Percentiles rank a stretch among this genome's conserved stretches.
Evolutionary conservation across 2,329 filamentous ascomycete species (phyloP).

Genomic region (Venturia aucupariae): DNA sequence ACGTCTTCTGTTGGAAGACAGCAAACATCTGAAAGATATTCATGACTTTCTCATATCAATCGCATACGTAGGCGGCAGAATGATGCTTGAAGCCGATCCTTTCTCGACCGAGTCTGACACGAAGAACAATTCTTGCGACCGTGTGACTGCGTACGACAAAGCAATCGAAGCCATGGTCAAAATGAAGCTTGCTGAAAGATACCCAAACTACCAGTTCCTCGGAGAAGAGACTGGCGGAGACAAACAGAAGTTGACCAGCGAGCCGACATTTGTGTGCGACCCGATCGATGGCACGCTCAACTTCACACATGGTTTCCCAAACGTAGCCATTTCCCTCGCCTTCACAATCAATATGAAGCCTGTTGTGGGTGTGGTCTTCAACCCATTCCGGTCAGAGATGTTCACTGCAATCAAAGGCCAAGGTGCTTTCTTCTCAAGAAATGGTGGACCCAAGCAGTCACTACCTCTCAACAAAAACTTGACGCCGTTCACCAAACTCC

Average conservation of each 20-base stretch:
- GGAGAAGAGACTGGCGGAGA: slow-evolving; percentile 29
- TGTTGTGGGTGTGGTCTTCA: slow-evolving; percentile 28
- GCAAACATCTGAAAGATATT: slow-evolving; percentile 9
- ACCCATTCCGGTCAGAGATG: slow-evolving; percentile 27
- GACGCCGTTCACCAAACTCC: slow-evolving; percentile 21
- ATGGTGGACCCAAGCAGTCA: slow-evolving; percentile 19
- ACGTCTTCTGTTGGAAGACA: neutral
- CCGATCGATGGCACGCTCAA: slow-evolving; percentile 33
- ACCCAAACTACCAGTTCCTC: slow-evolving; percentile 35
- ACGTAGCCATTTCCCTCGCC: slow-evolving; percentile 27
- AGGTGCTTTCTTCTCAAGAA: slow-evolving; percentile 24
- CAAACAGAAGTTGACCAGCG: slow-evolving; percentile 23
- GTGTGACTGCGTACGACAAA: slow-evolving; percentile 47
- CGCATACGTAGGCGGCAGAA: slow-evolving; percentile 23
- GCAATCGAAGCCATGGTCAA: slow-evolving; percentile 45
- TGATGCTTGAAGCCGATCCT: slow-evolving; percentile 27
- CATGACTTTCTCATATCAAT: slow-evolving; percentile 15
- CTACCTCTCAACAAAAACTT: slow-evolving; percentile 25
- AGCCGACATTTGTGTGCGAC: slow-evolving; percentile 29
- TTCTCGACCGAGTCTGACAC: slow-evolving; percentile 20
- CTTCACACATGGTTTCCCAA: slow-evolving; percentile 30
- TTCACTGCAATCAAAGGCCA: slow-evolving; percentile 27
- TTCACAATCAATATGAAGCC: slow-evolving; percentile 26
- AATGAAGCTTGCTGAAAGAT: slow-evolving; percentile 31
- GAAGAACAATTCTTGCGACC: slow-evolving; percentile 37